These are phyloP conservation scores for Lachnellula cervina DNA, from an alignment of 2,329 filamentous ascomycete genomes.

Conservation along the genomic window DNA sequence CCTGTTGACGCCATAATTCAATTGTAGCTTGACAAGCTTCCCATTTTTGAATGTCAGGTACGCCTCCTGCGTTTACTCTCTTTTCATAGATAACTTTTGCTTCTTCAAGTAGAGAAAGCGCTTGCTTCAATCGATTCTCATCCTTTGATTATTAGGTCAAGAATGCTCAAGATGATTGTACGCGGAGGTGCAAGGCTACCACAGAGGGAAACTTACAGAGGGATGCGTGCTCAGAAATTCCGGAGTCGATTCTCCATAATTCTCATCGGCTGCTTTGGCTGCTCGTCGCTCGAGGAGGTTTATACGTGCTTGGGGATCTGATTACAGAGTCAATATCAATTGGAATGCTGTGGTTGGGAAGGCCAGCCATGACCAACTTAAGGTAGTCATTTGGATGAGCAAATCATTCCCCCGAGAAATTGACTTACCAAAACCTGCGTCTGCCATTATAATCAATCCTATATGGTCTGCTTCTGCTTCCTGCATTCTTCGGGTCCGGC, in stretches of 20 bases:
- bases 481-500: conserved; percentile 1
- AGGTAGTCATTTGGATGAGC: too few species aligned
- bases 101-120: neutral
- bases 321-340: too few species aligned
- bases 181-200: neutral
- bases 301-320: conserved; percentile 4
- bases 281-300: neutral
- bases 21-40: neutral
- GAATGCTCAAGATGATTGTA: neutral
- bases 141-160: neutral
- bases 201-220: conserved; percentile 4
- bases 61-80: neutral
- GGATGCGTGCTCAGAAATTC: conserved; percentile 7
- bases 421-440: conserved; percentile 1
- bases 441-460: conserved; percentile 2
- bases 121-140: neutral
- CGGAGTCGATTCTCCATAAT: conserved; percentile 1
- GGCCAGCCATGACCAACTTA: too few species aligned
- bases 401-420: too few species aligned
- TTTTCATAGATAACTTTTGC: neutral
- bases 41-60: neutral
- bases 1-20: neutral
- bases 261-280: neutral
- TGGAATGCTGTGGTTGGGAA: too few species aligned
- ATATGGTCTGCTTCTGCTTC: conserved; percentile 11